Conservation (phyloP, 192 early-diverging fungal species). For the Haplosporangium gracile region DNA sequence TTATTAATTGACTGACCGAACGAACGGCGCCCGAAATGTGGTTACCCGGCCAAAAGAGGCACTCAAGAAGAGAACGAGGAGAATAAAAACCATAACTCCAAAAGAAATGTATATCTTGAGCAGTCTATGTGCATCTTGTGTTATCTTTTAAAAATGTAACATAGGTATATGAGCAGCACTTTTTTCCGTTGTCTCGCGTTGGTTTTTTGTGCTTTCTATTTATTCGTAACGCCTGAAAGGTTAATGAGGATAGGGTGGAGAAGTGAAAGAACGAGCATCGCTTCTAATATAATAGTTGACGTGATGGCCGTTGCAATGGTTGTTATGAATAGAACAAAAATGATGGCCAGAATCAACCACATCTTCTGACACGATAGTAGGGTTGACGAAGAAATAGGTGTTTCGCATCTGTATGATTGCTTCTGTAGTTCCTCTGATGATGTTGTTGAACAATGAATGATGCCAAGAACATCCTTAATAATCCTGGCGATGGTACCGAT, state of each 20-base stretch:
- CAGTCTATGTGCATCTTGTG: neutral
- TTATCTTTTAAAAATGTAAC: neutral
- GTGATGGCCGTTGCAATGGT: neutral
- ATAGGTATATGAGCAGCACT: neutral
- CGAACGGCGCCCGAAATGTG: slow-evolving; percentile 2
- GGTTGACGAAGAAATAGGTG: neutral
- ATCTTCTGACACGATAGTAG: neutral
- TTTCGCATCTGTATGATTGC: neutral
- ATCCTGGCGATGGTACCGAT: neutral
- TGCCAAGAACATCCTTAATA: neutral
- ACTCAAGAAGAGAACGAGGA: neutral
- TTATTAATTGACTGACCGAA: neutral
- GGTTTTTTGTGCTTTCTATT: neutral
- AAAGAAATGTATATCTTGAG: neutral
- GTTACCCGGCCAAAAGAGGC: neutral
- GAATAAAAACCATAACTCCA: neutral
- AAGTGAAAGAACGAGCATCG: neutral
- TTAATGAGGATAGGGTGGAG: neutral
- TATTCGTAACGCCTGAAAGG: neutral
- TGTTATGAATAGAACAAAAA: neutral
- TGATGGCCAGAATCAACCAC: neutral
- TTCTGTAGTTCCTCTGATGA: neutral
- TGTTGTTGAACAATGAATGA: neutral
- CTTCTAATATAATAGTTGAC: neutral
- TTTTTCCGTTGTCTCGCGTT: neutral